Conservation (phyloP, 1,284 basidiomycete species). For the Boletus mariae region DNA sequence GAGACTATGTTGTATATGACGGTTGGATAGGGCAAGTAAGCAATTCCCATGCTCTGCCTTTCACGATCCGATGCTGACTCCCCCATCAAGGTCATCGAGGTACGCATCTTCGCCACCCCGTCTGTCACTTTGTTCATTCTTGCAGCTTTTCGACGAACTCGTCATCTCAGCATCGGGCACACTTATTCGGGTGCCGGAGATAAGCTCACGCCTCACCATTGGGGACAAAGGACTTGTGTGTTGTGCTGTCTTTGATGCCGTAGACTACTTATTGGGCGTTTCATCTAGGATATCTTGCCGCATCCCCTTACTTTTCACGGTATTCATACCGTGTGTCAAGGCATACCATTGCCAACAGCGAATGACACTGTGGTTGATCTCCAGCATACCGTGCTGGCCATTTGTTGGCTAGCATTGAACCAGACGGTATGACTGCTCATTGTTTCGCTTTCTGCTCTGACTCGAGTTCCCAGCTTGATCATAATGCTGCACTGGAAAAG, state of each 20-base stretch:
- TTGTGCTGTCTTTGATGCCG: constrained; percentile 10
- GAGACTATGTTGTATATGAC: constrained; percentile 78
- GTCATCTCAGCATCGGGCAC: constrained; percentile 60
- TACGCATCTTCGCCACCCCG: constrained; percentile 12
- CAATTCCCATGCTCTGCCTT: constrained; percentile 9
- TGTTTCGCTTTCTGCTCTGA: constrained; percentile 7
- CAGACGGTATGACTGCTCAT: constrained; percentile 58
- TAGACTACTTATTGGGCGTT: constrained; percentile 3
- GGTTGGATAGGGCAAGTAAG: constrained; percentile 89
- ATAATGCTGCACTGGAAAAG: constrained; percentile 50
- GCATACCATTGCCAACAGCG: constrained; percentile 40
- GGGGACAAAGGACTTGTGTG: constrained; percentile 69
- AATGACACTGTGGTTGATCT: constrained; percentile 70
- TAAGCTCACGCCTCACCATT: constrained; percentile 65
- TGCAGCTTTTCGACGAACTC: constrained; percentile 82
- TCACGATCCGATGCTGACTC: constrained; percentile 12
- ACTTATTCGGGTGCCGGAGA: constrained; percentile 69
- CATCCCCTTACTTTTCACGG: constrained; percentile 45
- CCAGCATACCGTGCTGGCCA: constrained; percentile 73
- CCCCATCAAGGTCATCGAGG: constrained; percentile 48
- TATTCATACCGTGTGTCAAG: constrained; percentile 45
- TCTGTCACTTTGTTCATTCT: constrained; percentile 9
- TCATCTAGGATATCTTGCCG: constrained; percentile 62
- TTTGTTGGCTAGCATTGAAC: constrained; percentile 88
- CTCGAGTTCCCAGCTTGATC: constrained; percentile 48